Evolutionary conservation across 108 stramenopile genomes (phyloP).

Genomic region (Skeletonema costatum): DNA sequence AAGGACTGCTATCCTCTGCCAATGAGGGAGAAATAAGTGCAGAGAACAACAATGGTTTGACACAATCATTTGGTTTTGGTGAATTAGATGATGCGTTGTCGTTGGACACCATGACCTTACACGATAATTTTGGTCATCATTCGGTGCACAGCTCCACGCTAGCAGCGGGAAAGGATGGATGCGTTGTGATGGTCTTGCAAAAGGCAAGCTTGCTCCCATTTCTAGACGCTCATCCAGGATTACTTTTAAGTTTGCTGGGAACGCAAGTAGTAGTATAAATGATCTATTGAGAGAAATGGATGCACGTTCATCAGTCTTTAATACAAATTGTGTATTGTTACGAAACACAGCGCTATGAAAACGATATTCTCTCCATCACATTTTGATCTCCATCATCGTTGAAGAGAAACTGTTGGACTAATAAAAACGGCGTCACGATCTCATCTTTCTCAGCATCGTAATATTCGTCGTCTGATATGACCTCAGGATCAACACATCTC

Average conservation of each 20-base stretch:
- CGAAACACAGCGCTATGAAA: conserved; percentile 1
- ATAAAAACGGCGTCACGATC: conserved; percentile 42
- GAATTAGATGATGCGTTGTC: conserved; percentile 44
- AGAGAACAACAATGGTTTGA: conserved; percentile 10
- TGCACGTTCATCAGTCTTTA: too few relatives aligned
- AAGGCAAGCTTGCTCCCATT: conserved; percentile 75
- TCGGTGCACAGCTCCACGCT: conserved; percentile 79
- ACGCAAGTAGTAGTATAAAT: conserved; percentile 82
- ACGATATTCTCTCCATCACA: conserved; percentile 19
- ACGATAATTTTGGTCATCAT: conserved; percentile 57
- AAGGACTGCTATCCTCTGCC: conserved; percentile 57
- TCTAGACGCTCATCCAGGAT: conserved; percentile 83
- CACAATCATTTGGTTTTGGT: conserved; percentile 43
- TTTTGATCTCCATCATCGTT: not conserved
- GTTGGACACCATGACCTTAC: conserved; percentile 52
- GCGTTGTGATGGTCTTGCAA: conserved; percentile 77
- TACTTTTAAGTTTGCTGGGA: conserved; percentile 83
- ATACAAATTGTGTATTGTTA: too few relatives aligned
- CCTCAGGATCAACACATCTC: conserved; percentile 51
- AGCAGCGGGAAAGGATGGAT: conserved; percentile 88
- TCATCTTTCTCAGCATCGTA: conserved; percentile 51
- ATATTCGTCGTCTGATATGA: conserved; percentile 47
- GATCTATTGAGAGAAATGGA: not conserved
- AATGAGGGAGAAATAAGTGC: conserved; percentile 27
- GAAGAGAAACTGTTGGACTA: conserved; percentile 33